Conservation (phyloP, 331 rosid genomes). For the Pyracantha coccinea region DNA sequence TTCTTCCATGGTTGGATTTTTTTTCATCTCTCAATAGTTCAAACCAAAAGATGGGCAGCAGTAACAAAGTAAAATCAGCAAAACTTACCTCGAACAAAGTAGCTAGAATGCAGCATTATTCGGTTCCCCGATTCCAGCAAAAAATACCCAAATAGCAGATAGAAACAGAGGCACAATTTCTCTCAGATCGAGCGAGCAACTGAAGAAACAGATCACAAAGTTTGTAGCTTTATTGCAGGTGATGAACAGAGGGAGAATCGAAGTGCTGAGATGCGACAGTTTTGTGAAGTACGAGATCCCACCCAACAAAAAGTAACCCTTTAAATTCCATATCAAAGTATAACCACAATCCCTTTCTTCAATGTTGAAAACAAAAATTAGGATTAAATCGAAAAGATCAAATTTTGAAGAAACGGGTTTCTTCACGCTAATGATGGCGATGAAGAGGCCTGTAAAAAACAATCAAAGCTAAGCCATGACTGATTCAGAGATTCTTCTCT, state of each 20-base stretch:
- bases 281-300: conserved; percentile 64
- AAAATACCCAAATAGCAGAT: conserved; percentile 3
- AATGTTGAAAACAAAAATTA: conserved; percentile 22
- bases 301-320: conserved; percentile 48
- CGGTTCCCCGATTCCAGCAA: background rate
- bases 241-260: conserved; percentile 23
- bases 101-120: conserved; percentile 30
- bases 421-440: conserved; percentile 17
- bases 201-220: conserved; percentile 42
- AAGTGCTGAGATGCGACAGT: conserved; percentile 69
- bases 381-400: conserved; percentile 12
- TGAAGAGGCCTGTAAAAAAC: conserved; percentile 31
- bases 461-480: conserved; percentile 38
- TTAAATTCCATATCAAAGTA: conserved; percentile 19
- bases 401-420: conserved; percentile 27
- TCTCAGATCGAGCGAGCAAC: conserved; percentile 39
- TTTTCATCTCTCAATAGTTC: conserved; percentile 15
- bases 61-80: conserved; percentile 11
- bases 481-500: conserved; percentile 17
- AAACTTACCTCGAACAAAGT: conserved; percentile 35
- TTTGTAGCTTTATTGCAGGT: conserved; percentile 26
- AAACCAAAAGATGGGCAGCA: conserved; percentile 5
- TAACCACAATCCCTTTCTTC: conserved; percentile 3
- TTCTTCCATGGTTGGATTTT: conserved; percentile 4
- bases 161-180: conserved; percentile 11